Conservation (phyloP, 2,329 filamentous ascomycete genomes). For the Escovopsis weberi region DNA sequence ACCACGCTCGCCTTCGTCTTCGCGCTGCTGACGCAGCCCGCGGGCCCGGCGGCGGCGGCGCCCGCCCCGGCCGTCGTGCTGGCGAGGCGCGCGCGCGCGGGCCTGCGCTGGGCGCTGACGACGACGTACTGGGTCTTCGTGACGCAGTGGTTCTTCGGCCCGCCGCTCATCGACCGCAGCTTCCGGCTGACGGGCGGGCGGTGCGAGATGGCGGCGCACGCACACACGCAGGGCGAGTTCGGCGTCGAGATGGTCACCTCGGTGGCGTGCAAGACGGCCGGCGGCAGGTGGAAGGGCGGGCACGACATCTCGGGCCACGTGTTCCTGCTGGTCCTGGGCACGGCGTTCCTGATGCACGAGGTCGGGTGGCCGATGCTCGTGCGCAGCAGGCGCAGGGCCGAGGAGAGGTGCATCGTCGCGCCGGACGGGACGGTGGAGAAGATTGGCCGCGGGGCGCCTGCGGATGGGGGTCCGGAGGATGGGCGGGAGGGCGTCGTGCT, state of each 20-base stretch:
- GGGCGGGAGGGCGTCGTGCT: constrained; percentile 17
- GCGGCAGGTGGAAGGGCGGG: constrained; percentile 79
- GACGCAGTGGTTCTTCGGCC: constrained; percentile 95
- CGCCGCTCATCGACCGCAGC: constrained; percentile 74
- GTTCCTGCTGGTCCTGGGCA: constrained; percentile 78
- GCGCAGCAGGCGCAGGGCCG: constrained; percentile 27
- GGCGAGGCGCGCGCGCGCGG: constrained; percentile 36
- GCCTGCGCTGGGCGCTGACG: constrained; percentile 53
- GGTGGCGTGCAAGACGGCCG: constrained; percentile 66
- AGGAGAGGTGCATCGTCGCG: constrained; percentile 54
- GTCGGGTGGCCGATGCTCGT: constrained; percentile 44
- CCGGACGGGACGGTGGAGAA: constrained; percentile 50
- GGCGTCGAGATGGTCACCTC: constrained; percentile 49
- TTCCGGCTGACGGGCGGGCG: constrained; percentile 80
- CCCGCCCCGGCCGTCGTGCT: constrained; percentile 12
- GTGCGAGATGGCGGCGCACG: constrained; percentile 44
- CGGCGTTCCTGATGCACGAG: constrained; percentile 70
- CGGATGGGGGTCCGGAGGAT: no score
- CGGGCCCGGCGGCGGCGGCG: constrained; percentile 16
- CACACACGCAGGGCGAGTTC: constrained; percentile 17
- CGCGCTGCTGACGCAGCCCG: constrained; percentile 56
- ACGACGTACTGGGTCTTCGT: constrained; percentile 72
- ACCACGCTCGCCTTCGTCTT: constrained; percentile 58
- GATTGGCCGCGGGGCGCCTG: constrained; percentile 31
- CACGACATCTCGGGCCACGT: constrained; percentile 95